These are phyloP conservation scores for Euphorbia lathyris DNA, from an alignment of 345 rosid genomes.

Conservation along the genomic window DNA sequence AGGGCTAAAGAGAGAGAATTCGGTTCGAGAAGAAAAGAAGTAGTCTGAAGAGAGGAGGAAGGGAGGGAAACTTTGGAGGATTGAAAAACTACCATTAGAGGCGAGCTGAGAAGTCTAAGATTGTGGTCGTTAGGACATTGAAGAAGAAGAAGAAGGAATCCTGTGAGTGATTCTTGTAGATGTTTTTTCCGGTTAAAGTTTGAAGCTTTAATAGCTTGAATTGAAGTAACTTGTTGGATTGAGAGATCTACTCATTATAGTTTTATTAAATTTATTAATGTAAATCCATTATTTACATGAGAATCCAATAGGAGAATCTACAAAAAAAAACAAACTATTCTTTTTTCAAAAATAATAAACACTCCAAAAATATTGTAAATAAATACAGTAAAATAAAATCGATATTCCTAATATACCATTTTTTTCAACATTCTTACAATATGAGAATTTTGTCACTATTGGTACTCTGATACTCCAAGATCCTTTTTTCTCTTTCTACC, in stretches of 20 bases:
- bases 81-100: slow-evolving; percentile 42
- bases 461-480: too few relatives aligned
- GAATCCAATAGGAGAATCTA: too few relatives aligned
- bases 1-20: slow-evolving; percentile 66
- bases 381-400: too few relatives aligned
- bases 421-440: too few relatives aligned
- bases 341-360: too few relatives aligned
- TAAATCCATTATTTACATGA: too few relatives aligned
- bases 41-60: slow-evolving; percentile 35
- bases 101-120: neutral
- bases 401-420: too few relatives aligned
- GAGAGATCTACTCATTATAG: neutral
- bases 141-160: neutral
- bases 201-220: neutral
- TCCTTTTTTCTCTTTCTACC: too few relatives aligned
- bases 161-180: neutral
- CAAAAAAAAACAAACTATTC: too few relatives aligned
- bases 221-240: neutral
- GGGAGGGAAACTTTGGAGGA: slow-evolving; percentile 48
- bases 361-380: too few relatives aligned
- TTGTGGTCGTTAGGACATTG: slow-evolving; percentile 15
- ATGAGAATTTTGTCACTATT: too few relatives aligned
- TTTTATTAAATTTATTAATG: too few relatives aligned
- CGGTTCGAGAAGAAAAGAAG: slow-evolving; percentile 61
- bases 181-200: neutral